phyloP scores from a whole-genome alignment of 495 filamentous ascomycete genomes.

The Lichenothelia convexa region DNA sequence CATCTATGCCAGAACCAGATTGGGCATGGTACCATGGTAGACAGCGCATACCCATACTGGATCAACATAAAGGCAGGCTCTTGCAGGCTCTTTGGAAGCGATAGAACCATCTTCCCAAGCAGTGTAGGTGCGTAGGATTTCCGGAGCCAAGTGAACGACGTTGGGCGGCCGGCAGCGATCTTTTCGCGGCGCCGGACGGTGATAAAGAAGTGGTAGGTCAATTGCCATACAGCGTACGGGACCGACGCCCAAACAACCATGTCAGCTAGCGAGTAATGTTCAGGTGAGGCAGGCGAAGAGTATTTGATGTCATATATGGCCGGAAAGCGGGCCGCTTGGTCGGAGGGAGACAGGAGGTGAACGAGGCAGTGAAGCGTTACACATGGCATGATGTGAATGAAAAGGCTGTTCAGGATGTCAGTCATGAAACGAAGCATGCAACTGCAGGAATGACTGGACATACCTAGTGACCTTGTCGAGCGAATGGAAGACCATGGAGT shows the following conservation, averaged over 20 bases:
- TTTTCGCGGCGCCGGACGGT: slow-evolving; percentile 80
- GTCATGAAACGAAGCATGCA: slow-evolving; percentile 6
- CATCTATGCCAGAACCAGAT: slow-evolving; percentile 87
- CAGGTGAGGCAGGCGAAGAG: slow-evolving; percentile 45
- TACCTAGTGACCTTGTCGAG: slow-evolving; percentile 87
- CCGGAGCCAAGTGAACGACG: slow-evolving; percentile 93
- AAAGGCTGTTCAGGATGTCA: slow-evolving; percentile 35
- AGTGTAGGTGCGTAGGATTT: slow-evolving; percentile 70
- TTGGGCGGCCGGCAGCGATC: slow-evolving; percentile 88
- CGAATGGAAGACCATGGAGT: slow-evolving; percentile 93
- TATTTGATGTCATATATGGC: slow-evolving; percentile 69
- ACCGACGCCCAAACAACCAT: slow-evolving; percentile 92
- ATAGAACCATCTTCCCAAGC: slow-evolving; percentile 72
- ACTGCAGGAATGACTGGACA: slow-evolving; percentile 6
- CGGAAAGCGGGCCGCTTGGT: slow-evolving; percentile 58
- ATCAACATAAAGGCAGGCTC: slow-evolving; percentile 90
- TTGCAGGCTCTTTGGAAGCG: slow-evolving; percentile 55
- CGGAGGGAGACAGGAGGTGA: slow-evolving; percentile 50
- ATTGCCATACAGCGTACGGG: slow-evolving; percentile 84
- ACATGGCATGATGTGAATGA: slow-evolving; percentile 98
- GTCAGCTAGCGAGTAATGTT: slow-evolving; percentile 58
- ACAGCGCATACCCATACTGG: slow-evolving; percentile 74
- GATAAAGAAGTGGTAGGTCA: slow-evolving; percentile 81
- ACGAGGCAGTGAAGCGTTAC: slow-evolving; percentile 82
- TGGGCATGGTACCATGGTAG: slow-evolving; percentile 87